phyloP scores from a whole-genome alignment of 2,329 filamentous ascomycete genomes.

The Fusarium drepaniforme region DNA sequence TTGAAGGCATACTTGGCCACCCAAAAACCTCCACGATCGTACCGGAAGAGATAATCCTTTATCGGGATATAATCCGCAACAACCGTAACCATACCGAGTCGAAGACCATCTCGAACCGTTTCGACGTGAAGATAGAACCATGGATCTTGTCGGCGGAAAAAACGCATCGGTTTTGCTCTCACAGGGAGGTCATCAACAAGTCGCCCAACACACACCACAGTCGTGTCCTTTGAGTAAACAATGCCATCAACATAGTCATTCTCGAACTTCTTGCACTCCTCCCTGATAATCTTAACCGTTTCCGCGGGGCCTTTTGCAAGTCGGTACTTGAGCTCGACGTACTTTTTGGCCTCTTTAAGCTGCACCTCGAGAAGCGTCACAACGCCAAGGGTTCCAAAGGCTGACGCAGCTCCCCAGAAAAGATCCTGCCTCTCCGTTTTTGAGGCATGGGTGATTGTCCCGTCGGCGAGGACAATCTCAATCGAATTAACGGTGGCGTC shows the following conservation, averaged over 20 bases:
- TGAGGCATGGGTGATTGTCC: constrained; percentile 67
- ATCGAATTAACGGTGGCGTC: constrained; percentile 71
- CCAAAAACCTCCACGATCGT: constrained; percentile 79
- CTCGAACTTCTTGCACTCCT: constrained; percentile 52
- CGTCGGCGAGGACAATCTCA: constrained; percentile 74
- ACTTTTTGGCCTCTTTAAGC: constrained; percentile 65
- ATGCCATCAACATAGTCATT: constrained; percentile 79
- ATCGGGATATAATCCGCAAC: constrained; percentile 69
- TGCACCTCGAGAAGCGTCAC: constrained; percentile 73
- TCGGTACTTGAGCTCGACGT: constrained; percentile 70
- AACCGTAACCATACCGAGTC: constrained; percentile 30
- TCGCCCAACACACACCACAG: constrained; percentile 71
- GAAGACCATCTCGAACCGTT: constrained; percentile 49
- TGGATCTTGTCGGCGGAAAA: constrained; percentile 71
- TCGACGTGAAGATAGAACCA: constrained; percentile 82
- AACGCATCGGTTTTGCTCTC: constrained; percentile 53
- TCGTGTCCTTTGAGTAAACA: constrained; percentile 66
- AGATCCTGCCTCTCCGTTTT: constrained; percentile 67
- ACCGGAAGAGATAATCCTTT: constrained; percentile 77
- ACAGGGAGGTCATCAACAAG: constrained; percentile 62
- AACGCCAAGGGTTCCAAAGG: constrained; percentile 76
- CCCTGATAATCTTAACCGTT: constrained; percentile 58
- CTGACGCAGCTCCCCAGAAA: constrained; percentile 74
- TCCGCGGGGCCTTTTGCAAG: constrained; percentile 56
- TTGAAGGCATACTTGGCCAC: constrained; percentile 71